Base-by-base conservation (phyloP, 768 basidiomycete genomes). In the Saitozyma sp. region DNA sequence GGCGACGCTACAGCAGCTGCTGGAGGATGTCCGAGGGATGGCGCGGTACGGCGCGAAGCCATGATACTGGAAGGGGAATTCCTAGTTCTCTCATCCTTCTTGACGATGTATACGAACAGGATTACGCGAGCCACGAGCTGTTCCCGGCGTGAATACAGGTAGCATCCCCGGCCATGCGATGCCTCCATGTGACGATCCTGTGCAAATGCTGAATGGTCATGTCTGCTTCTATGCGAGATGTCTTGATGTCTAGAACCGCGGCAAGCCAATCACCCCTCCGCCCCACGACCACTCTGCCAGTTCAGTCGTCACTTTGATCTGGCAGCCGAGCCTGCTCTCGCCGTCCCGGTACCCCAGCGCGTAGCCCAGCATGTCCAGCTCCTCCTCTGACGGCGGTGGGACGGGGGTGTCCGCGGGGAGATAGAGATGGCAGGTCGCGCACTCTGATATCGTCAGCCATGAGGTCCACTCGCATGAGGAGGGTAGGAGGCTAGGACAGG, bases 371-470 rank as follows among this genome's bases (percentile, higher is more conserved):
- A 78, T 76, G 59, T 78, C 77, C 40, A 63, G 50, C 55, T 78
- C 77, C 7, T 68, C 72, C 11, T 78, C 77, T 9, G 68, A 50
- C 11, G 73, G 43, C 51, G 71, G 67, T 4, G 63, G 48, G 7
- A 69, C 60, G 1, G 71, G 71, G 0, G 65, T 56, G 8, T 56
- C 52, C 6, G 62, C 46, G 3, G 63, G 52, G 11, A 78, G 45
- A 56, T 78, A 78, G 17, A 78, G 54, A 60, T 78, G 77, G 54
- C 77, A 78, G 9, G 77, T 78, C 39, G 77, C 75, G 66, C 77
- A 78, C 70, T 78, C 77, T 75, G 53, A 8, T 7, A 42, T 16
- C 11, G 41, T 67, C 61, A 66, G 62, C 56, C 8, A 11, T 29
- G 29, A n/a, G 39, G 38, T 37, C 51, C 53, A 9, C 39, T 8